A percentile compares a stretch with the other conserved stretches of the same genome.
Evolutionary conservation across 805 yeast genomes (phyloP).

Genomic region (Metschnikowia proteae): DNA sequence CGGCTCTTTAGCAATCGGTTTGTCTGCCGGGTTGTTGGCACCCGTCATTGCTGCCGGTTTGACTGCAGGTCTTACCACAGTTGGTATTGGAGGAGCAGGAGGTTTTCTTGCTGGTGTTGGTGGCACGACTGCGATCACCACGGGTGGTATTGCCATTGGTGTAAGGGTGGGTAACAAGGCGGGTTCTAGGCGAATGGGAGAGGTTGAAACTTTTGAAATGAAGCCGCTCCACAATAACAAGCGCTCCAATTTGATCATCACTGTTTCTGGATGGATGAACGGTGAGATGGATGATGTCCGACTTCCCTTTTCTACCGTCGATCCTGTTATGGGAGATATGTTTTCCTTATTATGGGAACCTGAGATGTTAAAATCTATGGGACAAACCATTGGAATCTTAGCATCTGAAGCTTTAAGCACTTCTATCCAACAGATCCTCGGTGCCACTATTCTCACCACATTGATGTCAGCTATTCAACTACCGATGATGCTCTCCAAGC

Average conservation of each 20-base stretch:
- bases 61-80: constrained; percentile 94
- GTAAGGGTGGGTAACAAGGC: constrained; percentile 84
- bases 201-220: constrained; percentile 90
- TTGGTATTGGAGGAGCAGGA: constrained; percentile 91
- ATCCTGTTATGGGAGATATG: constrained; percentile 96
- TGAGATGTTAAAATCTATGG: constrained; percentile 91
- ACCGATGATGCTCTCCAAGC: constrained; percentile 86
- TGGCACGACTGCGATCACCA: constrained; percentile 90
- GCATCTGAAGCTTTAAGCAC: constrained; percentile 93
- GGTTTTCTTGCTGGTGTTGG: constrained; percentile 95
- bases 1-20: constrained; percentile 89
- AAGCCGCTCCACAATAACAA: constrained; percentile 88
- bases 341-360: constrained; percentile 96
- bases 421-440: constrained; percentile 91
- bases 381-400: constrained; percentile 89
- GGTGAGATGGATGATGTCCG: constrained; percentile 94
- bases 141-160: constrained; percentile 88
- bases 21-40: constrained; percentile 92
- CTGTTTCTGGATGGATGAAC: constrained; percentile 97
- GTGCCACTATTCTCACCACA: constrained; percentile 84
- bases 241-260: constrained; percentile 78
- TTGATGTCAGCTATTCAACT: constrained; percentile 89
- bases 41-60: constrained; percentile 98
- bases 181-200: constrained; percentile 83
- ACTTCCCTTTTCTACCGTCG: constrained; percentile 92